Evolutionary conservation across 2,329 filamentous ascomycete genomes (phyloP), one percentile per base, ranked within the genome.

Genomic region (Scolecobasidium constrictum): DNA sequence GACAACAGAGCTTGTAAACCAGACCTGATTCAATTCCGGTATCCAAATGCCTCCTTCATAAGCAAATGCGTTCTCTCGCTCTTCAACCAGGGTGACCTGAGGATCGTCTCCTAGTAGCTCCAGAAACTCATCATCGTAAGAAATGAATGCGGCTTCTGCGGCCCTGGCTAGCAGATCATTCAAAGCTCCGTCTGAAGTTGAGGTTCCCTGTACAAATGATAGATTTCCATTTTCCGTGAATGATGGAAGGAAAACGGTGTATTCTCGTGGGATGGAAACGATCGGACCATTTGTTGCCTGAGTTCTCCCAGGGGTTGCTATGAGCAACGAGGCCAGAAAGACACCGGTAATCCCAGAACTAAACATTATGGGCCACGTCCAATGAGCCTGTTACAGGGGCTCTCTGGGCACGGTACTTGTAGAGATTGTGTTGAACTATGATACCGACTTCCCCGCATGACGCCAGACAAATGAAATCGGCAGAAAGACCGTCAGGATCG

Each of bases 1-100:
- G 18, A 16, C 5, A 5, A 39, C 13, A 13, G 46, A 38, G 53
- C 18, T 51, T 15, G 46, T 44, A 42, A 48, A 49, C 46, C 46
- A 46, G n/a, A 56, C 43, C 42, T 53, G 48, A 28, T 55, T 52
- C 5, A 45, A 47, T 12, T 54, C 49, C 2, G 50, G 49, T 2
- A 56, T 21, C 31, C 49, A 54, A n/a, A 54, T 48, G 13, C 50
- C 52, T 9, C 52, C 53, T 46, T 55, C 53, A 36, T 55, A 52
- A 1, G 54, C 50, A 35, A 53, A 49, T 4, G 45, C 45, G 38
- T 3, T 48, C 11, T 38, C 19, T 51, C 35, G 23, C 18, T 49
- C 15, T 31, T 52, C 49, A 3, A 56, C 49, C 21, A 46, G 45
- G 28, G 53, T 49, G 11, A 54, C 18, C 18, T 48, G 50, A 4